Evolutionary conservation across 257 asterid species (phyloP).

Genomic region (Nicotiana sylvestris): DNA sequence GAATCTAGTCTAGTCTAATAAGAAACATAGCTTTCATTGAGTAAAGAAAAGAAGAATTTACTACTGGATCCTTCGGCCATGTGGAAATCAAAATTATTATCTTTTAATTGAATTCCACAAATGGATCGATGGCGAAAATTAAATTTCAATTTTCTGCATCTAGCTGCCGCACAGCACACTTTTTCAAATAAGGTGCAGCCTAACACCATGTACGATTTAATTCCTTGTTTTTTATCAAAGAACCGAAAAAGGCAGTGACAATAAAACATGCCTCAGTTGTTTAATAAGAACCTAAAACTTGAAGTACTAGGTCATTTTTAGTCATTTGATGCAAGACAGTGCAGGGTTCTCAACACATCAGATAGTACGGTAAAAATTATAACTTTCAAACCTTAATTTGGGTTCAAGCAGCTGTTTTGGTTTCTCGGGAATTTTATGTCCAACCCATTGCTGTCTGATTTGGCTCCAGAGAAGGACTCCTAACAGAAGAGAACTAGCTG

Average conservation of each 20-base stretch:
- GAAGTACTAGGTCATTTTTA: not conserved
- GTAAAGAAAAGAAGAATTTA: no score
- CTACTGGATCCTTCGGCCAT: no score
- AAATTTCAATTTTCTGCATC: not conserved
- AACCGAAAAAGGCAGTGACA: not conserved
- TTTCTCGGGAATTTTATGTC: slow-evolving; percentile 36
- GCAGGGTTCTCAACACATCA: not conserved
- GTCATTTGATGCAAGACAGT: not conserved
- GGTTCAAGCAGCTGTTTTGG: slow-evolving; percentile 52
- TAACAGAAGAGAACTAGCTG: slow-evolving; percentile 22
- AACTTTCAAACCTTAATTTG: slow-evolving; percentile 48
- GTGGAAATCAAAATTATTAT: no score
- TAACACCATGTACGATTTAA: not conserved
- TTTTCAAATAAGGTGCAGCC: not conserved
- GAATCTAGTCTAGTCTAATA: not conserved
- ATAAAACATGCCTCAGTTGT: not conserved
- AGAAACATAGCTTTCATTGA: not conserved
- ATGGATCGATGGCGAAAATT: no score
- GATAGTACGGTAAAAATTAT: not conserved
- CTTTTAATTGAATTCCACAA: no score
- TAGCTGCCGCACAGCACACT: not conserved
- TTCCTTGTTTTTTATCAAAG: not conserved
- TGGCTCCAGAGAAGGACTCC: slow-evolving; percentile 77
- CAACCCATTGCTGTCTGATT: slow-evolving; percentile 69
- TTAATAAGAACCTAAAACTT: not conserved